Conservation (phyloP, 78 protist genomes). For the Chrysochromulina parva region DNA sequence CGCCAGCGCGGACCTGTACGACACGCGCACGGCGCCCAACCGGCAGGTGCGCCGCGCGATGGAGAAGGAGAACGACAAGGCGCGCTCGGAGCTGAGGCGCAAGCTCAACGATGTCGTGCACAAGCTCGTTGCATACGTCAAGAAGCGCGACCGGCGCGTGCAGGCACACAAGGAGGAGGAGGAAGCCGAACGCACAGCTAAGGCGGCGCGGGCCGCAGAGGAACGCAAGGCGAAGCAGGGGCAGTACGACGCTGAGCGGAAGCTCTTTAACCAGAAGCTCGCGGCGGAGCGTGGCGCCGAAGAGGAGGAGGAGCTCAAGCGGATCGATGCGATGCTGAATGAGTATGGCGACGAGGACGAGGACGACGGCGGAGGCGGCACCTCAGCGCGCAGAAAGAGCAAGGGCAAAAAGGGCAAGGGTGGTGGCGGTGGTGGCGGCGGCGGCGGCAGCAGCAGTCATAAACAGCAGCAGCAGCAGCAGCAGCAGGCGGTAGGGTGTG, state of each 20-base stretch:
- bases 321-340: background rate
- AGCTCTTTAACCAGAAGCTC: background rate
- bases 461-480: no score
- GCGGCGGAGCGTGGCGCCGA: constrained; percentile 25
- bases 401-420: background rate
- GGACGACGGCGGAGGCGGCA: background rate
- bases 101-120: constrained; percentile 54
- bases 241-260: background rate
- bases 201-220: background rate
- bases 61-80: constrained; percentile 80
- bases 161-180: background rate
- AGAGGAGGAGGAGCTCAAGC: constrained; percentile 41
- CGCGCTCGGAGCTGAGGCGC: constrained; percentile 36
- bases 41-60: constrained; percentile 65
- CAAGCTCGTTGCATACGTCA: background rate
- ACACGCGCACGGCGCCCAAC: constrained; percentile 8
- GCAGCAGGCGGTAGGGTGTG: background rate
- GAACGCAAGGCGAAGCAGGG: background rate
- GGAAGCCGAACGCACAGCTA: background rate
- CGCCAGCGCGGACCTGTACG: background rate
- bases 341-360: constrained; percentile 40
- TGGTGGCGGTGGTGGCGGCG: background rate
- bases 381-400: background rate
- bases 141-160: background rate
- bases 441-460: background rate